Conservation (phyloP, 257 asterid genomes). For the Capsicum baccatum region DNA sequence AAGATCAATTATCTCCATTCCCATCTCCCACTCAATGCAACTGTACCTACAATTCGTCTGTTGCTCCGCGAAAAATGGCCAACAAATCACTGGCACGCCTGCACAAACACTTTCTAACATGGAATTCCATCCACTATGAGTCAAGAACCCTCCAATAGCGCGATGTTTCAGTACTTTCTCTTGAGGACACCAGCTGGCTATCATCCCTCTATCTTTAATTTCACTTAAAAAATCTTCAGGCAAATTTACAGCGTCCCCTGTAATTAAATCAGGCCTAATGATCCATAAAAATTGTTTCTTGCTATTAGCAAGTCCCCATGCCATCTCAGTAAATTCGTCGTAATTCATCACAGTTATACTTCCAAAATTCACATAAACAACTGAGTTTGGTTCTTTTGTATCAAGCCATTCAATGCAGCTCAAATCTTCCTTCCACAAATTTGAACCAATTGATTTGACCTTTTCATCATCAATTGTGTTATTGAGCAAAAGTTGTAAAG, state of each 20-base stretch:
- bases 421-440: constrained; percentile 22
- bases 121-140: neutral
- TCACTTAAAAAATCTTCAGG: neutral
- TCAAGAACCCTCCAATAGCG: neutral
- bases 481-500: neutral
- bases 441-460: neutral
- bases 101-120: neutral
- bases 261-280: constrained; percentile 3
- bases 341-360: constrained; percentile 5
- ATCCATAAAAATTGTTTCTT: neutral
- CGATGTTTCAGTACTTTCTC: neutral
- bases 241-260: neutral
- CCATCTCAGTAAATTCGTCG: constrained; percentile 13
- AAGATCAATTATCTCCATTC: neutral
- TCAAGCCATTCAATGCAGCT: constrained; percentile 7
- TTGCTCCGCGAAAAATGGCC: constrained; percentile 10
- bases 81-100: neutral
- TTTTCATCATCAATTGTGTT: neutral
- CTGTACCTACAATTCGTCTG: constrained; percentile 15
- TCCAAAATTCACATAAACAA: constrained; percentile 11
- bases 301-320: constrained; percentile 1
- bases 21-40: constrained; percentile 8
- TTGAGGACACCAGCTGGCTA: neutral
- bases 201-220: constrained; percentile 8
- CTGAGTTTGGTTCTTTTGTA: neutral